phyloP scores from a whole-genome alignment of 768 basidiomycete species.

The Pisolithus orientalis region DNA sequence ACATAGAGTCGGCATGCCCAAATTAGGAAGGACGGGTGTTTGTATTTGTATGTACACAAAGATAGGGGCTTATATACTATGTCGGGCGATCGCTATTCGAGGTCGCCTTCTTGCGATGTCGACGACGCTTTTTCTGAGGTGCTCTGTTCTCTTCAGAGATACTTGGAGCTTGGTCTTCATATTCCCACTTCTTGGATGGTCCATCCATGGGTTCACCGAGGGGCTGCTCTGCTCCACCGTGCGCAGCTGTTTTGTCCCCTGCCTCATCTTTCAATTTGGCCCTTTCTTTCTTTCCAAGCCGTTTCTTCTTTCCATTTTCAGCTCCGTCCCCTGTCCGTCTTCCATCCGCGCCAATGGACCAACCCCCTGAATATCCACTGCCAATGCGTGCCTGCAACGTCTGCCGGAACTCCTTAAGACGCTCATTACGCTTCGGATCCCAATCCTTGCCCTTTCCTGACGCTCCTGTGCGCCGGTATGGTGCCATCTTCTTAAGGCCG shows the following conservation, averaged over 20 bases:
- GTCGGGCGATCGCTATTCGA: too few species aligned
- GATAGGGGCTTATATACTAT: too few species aligned
- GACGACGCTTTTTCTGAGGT: slow-evolving; percentile 34
- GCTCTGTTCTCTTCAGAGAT: slow-evolving; percentile 4
- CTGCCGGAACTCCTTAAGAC: slow-evolving; percentile 67
- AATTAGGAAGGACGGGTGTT: slow-evolving; percentile 1
- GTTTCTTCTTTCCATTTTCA: slow-evolving; percentile 42
- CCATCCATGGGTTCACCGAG: background rate
- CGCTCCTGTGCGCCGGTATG: slow-evolving; percentile 58
- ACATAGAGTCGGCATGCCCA: slow-evolving; percentile 3
- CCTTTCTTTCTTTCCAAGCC: slow-evolving; percentile 68
- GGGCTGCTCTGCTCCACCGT: background rate
- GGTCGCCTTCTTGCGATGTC: slow-evolving; percentile 32
- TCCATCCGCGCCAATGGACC: slow-evolving; percentile 10
- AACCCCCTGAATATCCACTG: slow-evolving; percentile 10
- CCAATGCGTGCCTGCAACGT: slow-evolving; percentile 44
- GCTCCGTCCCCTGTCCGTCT: slow-evolving; percentile 8
- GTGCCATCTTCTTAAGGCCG: slow-evolving; percentile 84
- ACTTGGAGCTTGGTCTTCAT: slow-evolving; percentile 7
- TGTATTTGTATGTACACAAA: too few species aligned
- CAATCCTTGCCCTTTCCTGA: slow-evolving; percentile 34
- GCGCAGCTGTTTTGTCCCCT: slow-evolving; percentile 2
- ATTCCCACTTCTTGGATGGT: slow-evolving; percentile 13
- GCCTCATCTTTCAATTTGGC: slow-evolving; percentile 38
- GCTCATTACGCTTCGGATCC: slow-evolving; percentile 57